Conservation (phyloP, 306 rosid species). For the Cicer pinnatifidum region DNA sequence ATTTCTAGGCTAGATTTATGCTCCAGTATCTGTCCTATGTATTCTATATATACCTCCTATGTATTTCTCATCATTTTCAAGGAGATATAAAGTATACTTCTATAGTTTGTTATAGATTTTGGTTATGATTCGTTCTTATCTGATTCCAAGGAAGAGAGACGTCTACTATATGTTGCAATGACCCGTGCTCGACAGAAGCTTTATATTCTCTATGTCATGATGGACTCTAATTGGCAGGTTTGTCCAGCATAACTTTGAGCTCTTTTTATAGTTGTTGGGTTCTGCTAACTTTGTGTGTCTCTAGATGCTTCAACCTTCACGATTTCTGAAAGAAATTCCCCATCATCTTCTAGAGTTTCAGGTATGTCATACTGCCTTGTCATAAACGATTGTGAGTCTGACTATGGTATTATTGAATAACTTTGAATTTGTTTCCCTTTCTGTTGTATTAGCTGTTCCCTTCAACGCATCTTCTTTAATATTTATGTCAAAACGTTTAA, state of each 20-base stretch:
- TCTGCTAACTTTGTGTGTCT: conserved; percentile 40
- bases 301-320: conserved; percentile 92
- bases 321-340: conserved; percentile 91
- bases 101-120: conserved; percentile 9
- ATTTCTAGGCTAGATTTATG: no score
- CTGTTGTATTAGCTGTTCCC: neutral
- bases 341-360: conserved; percentile 76
- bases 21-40: no score
- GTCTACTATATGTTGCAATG: conserved; percentile 93
- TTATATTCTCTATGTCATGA: conserved; percentile 62
- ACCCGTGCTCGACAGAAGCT: conserved; percentile 91
- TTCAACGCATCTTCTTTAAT: neutral
- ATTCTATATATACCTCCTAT: no score
- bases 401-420: conserved; percentile 10
- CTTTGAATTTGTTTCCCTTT: conserved; percentile 22
- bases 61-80: no score
- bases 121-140: conserved; percentile 33
- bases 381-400: neutral
- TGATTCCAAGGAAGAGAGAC: conserved; percentile 80
- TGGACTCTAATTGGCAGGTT: conserved; percentile 95
- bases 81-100: no score
- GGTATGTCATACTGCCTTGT: conserved; percentile 57
- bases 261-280: neutral
- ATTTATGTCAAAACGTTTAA: no score
- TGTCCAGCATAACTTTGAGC: conserved; percentile 33